Conservation (phyloP, 805 yeast species). For the Saturnispora diversa region DNA sequence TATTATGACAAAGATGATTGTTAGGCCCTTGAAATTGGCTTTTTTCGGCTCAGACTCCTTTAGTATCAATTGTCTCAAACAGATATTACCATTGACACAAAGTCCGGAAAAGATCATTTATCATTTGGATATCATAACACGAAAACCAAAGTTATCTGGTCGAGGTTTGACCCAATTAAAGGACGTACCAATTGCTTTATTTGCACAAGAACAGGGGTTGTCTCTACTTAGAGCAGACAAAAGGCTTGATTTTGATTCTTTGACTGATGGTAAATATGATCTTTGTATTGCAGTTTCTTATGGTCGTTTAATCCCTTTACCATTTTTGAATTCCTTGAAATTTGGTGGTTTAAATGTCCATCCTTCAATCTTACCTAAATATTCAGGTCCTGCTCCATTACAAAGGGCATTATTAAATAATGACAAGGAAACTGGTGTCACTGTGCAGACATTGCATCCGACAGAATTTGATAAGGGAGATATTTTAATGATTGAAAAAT, state of each 20-base stretch:
- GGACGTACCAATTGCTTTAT: constrained; percentile 48
- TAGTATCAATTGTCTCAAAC: constrained; percentile 46
- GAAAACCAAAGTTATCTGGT: constrained; percentile 58
- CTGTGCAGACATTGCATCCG: constrained; percentile 87
- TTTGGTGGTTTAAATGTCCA: constrained; percentile 84
- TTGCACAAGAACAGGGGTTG: constrained; percentile 30
- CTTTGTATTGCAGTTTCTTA: constrained; percentile 87
- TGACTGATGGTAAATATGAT: constrained; percentile 34
- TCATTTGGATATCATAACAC: constrained; percentile 51
- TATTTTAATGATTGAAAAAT: constrained; percentile 50
- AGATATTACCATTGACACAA: constrained; percentile 25
- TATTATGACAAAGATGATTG: background rate
- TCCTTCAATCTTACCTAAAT: constrained; percentile 77
- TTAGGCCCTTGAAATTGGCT: constrained; percentile 34
- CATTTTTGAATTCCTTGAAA: constrained; percentile 39
- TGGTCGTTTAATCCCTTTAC: constrained; percentile 69
- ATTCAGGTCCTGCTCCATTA: constrained; percentile 86
- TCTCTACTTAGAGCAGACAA: constrained; percentile 46
- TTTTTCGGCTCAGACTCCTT: constrained; percentile 76
- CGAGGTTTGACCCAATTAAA: constrained; percentile 38
- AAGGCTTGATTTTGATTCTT: constrained; percentile 29
- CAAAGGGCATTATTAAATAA: constrained; percentile 67
- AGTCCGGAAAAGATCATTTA: constrained; percentile 1
- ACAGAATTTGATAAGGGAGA: constrained; percentile 74
- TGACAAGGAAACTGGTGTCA: constrained; percentile 65